These are phyloP conservation scores for Fusarium proliferatum DNA, from an alignment of 2,329 filamentous ascomycete species.

Conservation along the genomic window DNA sequence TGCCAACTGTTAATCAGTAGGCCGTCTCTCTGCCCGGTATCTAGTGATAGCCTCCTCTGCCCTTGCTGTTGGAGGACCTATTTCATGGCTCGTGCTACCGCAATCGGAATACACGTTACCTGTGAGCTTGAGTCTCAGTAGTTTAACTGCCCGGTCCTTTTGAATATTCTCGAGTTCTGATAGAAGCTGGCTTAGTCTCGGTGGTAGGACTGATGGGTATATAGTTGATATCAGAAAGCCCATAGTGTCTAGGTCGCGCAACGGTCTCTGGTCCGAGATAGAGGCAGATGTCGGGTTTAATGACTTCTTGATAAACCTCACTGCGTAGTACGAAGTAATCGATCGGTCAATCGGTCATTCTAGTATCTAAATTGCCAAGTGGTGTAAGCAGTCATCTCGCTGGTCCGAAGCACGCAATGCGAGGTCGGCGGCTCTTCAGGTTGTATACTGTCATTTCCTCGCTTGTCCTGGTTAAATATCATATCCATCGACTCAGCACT, in stretches of 20 bases:
- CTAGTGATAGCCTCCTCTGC: not conserved
- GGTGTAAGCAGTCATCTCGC: rapidly evolving
- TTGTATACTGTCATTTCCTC: not conserved
- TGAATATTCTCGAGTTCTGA: rapidly evolving
- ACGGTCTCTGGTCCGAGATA: rapidly evolving
- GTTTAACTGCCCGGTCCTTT: rapidly evolving
- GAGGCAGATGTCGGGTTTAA: rapidly evolving
- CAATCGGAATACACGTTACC: not conserved
- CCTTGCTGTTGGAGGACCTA: not conserved
- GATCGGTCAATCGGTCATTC: not conserved
- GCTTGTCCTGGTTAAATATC: no score
- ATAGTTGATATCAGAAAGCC: rapidly evolving
- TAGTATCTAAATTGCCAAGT: not conserved
- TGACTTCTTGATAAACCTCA: not conserved
- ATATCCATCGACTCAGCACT: no score
- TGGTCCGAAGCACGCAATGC: not conserved
- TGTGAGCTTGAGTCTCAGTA: not conserved
- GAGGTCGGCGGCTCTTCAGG: not conserved
- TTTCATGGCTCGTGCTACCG: not conserved
- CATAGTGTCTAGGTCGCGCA: rapidly evolving
- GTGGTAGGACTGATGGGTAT: rapidly evolving
- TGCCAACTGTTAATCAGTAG: rapidly evolving
- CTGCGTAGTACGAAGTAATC: rapidly evolving
- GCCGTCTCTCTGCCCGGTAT: not conserved
- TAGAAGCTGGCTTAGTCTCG: not conserved